These are phyloP conservation scores for Tricholoma matsutake DNA, from an alignment of 768 basidiomycete genomes.

Conservation along the genomic window DNA sequence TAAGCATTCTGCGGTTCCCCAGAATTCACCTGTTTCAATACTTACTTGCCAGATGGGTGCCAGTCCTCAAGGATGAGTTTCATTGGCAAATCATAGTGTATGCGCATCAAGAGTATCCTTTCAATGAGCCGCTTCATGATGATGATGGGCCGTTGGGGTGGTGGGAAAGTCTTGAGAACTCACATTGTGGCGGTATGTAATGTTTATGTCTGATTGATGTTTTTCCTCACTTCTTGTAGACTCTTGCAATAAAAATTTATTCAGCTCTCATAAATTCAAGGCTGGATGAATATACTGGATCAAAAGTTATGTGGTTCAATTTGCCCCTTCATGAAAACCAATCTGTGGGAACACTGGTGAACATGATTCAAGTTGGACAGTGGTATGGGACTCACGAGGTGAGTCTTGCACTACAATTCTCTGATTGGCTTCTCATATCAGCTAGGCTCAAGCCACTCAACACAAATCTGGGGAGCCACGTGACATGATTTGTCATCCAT, in stretches of 20 bases:
- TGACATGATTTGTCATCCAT: no score
- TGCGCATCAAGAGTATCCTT: no score
- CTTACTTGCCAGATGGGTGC: no score
- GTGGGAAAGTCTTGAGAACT: constrained; percentile 15
- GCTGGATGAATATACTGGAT: constrained; percentile 30
- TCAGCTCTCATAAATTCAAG: constrained; percentile 28
- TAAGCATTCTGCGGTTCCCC: no score
- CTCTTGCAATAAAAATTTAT: constrained; percentile 24
- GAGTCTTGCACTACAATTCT: neutral
- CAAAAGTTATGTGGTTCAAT: constrained; percentile 37
- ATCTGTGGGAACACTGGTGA: constrained; percentile 4
- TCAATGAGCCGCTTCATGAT: neutral
- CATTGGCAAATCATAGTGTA: no score
- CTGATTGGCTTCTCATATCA: no score
- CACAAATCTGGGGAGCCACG: no score
- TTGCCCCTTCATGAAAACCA: constrained; percentile 9
- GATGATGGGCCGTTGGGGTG: constrained; percentile 13
- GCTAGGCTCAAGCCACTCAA: no score
- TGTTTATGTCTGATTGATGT: neutral
- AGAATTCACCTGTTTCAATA: no score
- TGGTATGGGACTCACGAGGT: constrained; percentile 12
- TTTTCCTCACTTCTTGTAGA: constrained; percentile 7
- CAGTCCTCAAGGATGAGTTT: no score
- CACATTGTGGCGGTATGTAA: constrained; percentile 23
- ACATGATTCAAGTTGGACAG: constrained; percentile 19